These are phyloP conservation scores for Penicillium atrosanguineum DNA, from an alignment of 495 filamentous ascomycete species.

Conservation along the genomic window DNA sequence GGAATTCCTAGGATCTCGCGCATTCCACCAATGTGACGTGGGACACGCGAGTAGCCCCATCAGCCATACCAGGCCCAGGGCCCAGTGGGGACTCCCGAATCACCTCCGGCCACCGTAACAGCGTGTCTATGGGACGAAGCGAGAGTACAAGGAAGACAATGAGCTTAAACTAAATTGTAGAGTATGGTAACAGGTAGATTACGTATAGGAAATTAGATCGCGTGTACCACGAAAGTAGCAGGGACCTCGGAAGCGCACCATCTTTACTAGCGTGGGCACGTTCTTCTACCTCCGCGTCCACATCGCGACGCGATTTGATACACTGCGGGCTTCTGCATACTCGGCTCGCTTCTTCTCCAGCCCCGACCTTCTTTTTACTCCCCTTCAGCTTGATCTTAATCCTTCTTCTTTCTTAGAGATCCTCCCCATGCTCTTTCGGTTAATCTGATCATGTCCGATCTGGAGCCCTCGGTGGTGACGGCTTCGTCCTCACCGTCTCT, in stretches of 20 bases:
- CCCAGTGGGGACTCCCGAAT: slow-evolving; percentile 15
- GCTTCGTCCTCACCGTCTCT: slow-evolving; percentile 39
- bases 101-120: slow-evolving; percentile 12
- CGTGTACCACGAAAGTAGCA: slow-evolving; percentile 9
- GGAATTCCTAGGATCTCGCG: slow-evolving; percentile 14
- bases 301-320: slow-evolving; percentile 42
- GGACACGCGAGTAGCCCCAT: slow-evolving; percentile 23
- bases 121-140: slow-evolving; percentile 8
- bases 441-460: slow-evolving; percentile 35
- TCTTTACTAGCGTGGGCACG: slow-evolving; percentile 31
- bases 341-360: slow-evolving; percentile 16
- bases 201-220: neutral
- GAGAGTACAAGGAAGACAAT: neutral
- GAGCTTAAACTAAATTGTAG: neutral
- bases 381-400: slow-evolving; percentile 6
- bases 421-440: slow-evolving; percentile 21
- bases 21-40: slow-evolving; percentile 18
- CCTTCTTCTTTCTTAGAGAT: slow-evolving; percentile 3
- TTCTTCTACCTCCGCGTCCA: slow-evolving; percentile 39
- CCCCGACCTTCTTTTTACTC: slow-evolving; percentile 14
- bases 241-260: slow-evolving; percentile 18
- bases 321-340: slow-evolving; percentile 19
- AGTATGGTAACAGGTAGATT: neutral
- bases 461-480: slow-evolving; percentile 31
- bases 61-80: slow-evolving; percentile 11